Conservation (phyloP, 2,329 filamentous ascomycete genomes). For the Phialocephala sp. region DNA sequence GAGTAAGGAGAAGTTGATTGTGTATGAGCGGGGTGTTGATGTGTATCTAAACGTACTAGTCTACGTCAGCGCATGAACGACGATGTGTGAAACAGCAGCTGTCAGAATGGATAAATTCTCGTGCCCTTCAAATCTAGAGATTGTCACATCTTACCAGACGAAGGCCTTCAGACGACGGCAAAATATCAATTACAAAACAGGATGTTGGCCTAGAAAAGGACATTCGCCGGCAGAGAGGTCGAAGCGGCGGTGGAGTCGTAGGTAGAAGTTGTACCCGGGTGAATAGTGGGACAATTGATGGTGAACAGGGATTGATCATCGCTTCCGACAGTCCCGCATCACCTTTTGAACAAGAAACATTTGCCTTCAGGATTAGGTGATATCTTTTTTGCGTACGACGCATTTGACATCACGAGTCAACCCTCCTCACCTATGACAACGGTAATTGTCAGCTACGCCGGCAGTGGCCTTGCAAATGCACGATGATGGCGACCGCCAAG, state of each 20-base stretch:
- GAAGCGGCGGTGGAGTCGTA: constrained; percentile 22
- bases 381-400: neutral
- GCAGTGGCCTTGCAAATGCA: constrained; percentile 6
- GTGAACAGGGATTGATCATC: constrained; percentile 26
- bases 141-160: constrained; percentile 32
- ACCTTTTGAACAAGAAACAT: neutral
- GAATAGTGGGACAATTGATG: constrained; percentile 28
- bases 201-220: constrained; percentile 4
- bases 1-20: constrained; percentile 24
- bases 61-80: constrained; percentile 42
- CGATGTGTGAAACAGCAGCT: constrained; percentile 34
- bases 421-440: neutral
- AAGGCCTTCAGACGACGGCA: constrained; percentile 20
- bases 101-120: constrained; percentile 31
- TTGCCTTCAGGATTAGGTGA: constrained; percentile 10
- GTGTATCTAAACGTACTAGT: constrained; percentile 39
- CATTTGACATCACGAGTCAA: constrained; percentile 6
- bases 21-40: constrained; percentile 37
- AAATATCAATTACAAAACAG: constrained; percentile 22
- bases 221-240: constrained; percentile 13
- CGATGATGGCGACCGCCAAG: constrained; percentile 37
- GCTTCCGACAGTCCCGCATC: constrained; percentile 26
- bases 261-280: constrained; percentile 19
- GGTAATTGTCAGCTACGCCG: constrained; percentile 4
- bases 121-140: constrained; percentile 13